Conservation (phyloP, 2,329 filamentous ascomycete genomes). For the Cryphonectria nitschkei region DNA sequence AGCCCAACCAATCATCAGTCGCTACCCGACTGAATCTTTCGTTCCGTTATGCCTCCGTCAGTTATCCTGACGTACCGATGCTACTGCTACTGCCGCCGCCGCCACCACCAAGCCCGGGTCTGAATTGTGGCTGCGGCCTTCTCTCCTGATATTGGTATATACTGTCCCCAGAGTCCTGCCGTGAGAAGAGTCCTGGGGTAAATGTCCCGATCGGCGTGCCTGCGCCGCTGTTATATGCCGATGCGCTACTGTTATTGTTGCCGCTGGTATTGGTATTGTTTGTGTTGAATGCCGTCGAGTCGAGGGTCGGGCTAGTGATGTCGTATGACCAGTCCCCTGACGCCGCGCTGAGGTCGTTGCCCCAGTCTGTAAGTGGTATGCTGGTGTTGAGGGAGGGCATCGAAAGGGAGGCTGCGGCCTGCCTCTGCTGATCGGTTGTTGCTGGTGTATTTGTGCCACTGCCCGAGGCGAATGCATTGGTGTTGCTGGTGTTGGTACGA, state of each 20-base stretch:
- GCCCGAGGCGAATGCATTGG: slow-evolving; percentile 7
- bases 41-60: background rate
- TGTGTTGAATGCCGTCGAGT: slow-evolving; percentile 21
- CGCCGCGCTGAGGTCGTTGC: slow-evolving; percentile 13
- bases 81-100: slow-evolving; percentile 19
- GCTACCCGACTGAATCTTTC: background rate
- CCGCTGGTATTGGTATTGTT: background rate
- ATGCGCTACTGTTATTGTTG: slow-evolving; percentile 13
- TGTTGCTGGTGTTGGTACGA: slow-evolving; percentile 15
- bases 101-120: background rate
- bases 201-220: slow-evolving; percentile 23
- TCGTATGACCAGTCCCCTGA: slow-evolving; percentile 29
- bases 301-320: slow-evolving; percentile 24
- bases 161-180: slow-evolving; percentile 23
- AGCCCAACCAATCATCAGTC: background rate
- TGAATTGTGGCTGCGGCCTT: slow-evolving; percentile 16
- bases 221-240: slow-evolving; percentile 25
- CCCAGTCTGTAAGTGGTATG: slow-evolving; percentile 15
- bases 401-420: slow-evolving; percentile 8
- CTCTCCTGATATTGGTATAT: slow-evolving; percentile 25
- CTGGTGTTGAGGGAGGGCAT: slow-evolving; percentile 22
- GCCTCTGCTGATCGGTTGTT: background rate
- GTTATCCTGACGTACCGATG: slow-evolving; percentile 21
- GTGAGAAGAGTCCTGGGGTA: slow-evolving; percentile 19
- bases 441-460: slow-evolving; percentile 7